Conservation (phyloP, 352 stramenopile species). For the Lagenidium giganteum region DNA sequence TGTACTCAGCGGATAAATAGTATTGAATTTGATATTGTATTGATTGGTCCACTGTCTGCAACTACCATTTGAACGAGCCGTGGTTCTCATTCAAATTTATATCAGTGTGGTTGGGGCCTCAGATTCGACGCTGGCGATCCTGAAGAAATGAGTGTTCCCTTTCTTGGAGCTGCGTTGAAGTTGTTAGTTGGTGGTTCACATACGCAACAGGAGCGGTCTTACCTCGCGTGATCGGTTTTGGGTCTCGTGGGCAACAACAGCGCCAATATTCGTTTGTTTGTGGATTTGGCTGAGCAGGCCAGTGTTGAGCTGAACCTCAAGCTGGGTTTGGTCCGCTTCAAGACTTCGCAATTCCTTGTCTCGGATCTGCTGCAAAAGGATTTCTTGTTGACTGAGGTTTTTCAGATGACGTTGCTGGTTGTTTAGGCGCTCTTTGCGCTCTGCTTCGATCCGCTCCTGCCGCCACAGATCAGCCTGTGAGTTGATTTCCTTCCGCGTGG, state of each 20-base stretch:
- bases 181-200: no score
- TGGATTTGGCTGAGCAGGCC: slow-evolving; percentile 58
- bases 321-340: slow-evolving; percentile 40
- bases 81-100: no score
- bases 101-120: no score
- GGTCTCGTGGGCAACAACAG: slow-evolving; percentile 43
- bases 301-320: slow-evolving; percentile 61
- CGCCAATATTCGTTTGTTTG: slow-evolving; percentile 31
- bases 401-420: slow-evolving; percentile 36
- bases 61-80: no score
- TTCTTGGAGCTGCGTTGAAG: no score
- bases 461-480: slow-evolving; percentile 67
- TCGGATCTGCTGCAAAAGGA: slow-evolving; percentile 47
- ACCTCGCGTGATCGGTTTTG: slow-evolving; percentile 58
- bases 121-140: no score
- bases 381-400: slow-evolving; percentile 41
- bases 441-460: slow-evolving; percentile 38
- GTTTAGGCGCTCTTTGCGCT: slow-evolving; percentile 29
- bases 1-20: no score
- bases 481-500: slow-evolving; percentile 41
- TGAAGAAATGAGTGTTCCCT: no score
- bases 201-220: no score
- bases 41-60: no score
- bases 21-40: no score
- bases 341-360: slow-evolving; percentile 43